Percentiles rank a stretch among this genome's conserved stretches.
Conservation (phyloP, 169 alveolate species). For the Eimeria brunetti region DNA sequence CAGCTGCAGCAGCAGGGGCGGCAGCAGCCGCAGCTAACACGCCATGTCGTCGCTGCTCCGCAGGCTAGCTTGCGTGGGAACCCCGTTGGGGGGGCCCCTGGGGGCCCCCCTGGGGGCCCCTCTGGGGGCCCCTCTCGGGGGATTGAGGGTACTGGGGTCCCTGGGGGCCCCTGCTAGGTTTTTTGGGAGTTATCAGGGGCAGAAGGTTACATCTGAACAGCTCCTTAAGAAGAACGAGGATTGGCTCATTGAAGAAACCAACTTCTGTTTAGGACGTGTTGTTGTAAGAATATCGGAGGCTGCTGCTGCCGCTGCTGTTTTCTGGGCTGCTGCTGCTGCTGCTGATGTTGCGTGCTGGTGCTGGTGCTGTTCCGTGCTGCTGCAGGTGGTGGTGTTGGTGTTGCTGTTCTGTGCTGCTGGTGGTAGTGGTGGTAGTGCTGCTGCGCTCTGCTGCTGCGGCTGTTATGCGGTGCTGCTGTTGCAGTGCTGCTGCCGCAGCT, state of each 20-base stretch:
- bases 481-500: not conserved
- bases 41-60: conserved; percentile 9
- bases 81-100: conserved; percentile 1
- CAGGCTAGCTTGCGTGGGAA: not conserved
- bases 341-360: conserved; percentile 60
- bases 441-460: conserved; percentile 10
- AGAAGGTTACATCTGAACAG: conserved; percentile 90
- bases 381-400: conserved; percentile 45
- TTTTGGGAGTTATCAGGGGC: conserved; percentile 86
- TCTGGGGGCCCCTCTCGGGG: conserved; percentile 45
- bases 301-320: conserved; percentile 7
- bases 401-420: not conserved
- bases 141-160: not conserved
- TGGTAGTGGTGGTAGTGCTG: too few relatives aligned
- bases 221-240: conserved; percentile 91
- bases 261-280: conserved; percentile 94
- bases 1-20: conserved; percentile 29
- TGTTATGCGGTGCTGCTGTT: not conserved
- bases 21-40: conserved; percentile 23
- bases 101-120: conserved; percentile 9
- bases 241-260: conserved; percentile 96
- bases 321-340: conserved; percentile 19
- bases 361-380: conserved; percentile 39
- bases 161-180: conserved; percentile 30
- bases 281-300: conserved; percentile 83